These are phyloP conservation scores for Sclerotiophoma versabilis DNA, from an alignment of 2,329 filamentous ascomycete species.

Conservation along the genomic window DNA sequence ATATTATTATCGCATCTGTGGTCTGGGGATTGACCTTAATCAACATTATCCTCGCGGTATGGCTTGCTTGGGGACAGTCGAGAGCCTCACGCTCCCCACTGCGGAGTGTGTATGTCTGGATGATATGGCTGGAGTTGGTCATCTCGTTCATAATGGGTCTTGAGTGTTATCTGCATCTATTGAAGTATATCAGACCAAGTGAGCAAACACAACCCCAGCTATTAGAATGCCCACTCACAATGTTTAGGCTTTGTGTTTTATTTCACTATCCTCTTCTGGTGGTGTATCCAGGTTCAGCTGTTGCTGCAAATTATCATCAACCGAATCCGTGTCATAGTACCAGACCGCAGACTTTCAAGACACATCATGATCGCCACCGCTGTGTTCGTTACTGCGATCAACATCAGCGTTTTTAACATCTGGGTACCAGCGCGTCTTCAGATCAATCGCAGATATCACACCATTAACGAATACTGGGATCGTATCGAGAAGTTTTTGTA, in stretches of 20 bases:
- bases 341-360: constrained; percentile 38
- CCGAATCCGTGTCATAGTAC: constrained; percentile 47
- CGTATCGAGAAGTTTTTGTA: constrained; percentile 49
- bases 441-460: constrained; percentile 35
- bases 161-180: constrained; percentile 48
- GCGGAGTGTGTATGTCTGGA: constrained; percentile 54
- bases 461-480: constrained; percentile 51
- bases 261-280: constrained; percentile 45
- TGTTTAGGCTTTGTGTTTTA: constrained; percentile 44
- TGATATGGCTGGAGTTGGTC: constrained; percentile 58
- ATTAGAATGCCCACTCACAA: constrained; percentile 3
- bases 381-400: constrained; percentile 47
- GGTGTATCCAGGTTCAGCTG: constrained; percentile 50
- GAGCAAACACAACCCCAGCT: not conserved
- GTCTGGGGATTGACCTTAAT: constrained; percentile 41
- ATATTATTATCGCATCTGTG: constrained; percentile 42
- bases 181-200: constrained; percentile 46
- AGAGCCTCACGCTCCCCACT: constrained; percentile 36
- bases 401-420: constrained; percentile 49
- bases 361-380: constrained; percentile 49
- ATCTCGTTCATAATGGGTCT: constrained; percentile 54
- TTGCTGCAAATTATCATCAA: constrained; percentile 53
- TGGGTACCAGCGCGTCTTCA: constrained; percentile 52
- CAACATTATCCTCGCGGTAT: constrained; percentile 40
- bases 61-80: constrained; percentile 41